Evolutionary conservation across 2,329 filamentous ascomycete species (phyloP).

Genomic region (Diaporthe capsici): DNA sequence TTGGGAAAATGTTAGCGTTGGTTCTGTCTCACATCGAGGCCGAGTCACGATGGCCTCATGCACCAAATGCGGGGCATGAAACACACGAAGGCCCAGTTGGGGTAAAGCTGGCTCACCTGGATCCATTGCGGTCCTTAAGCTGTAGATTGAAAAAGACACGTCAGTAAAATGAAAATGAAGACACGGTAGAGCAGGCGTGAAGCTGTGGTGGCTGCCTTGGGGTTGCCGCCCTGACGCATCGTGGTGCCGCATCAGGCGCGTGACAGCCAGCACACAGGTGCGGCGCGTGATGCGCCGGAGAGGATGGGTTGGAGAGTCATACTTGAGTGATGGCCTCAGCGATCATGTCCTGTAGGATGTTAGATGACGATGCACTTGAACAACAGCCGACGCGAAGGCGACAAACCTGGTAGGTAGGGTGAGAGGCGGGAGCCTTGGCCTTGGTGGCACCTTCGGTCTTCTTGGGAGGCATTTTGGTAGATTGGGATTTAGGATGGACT

Average conservation of each 20-base stretch:
- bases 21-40: constrained; percentile 28
- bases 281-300: constrained; percentile 55
- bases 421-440: constrained; percentile 61
- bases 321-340: constrained; percentile 73
- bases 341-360: constrained; percentile 70
- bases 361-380: constrained; percentile 49
- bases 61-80: constrained; percentile 41
- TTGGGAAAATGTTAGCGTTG: constrained; percentile 48
- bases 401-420: constrained; percentile 73
- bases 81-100: constrained; percentile 40
- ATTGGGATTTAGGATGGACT: constrained; percentile 40
- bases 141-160: constrained; percentile 54
- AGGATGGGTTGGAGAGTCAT: constrained; percentile 56
- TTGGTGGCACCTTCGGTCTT: constrained; percentile 65
- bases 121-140: constrained; percentile 75
- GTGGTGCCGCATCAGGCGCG: constrained; percentile 12
- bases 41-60: constrained; percentile 42
- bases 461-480: constrained; percentile 71
- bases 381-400: constrained; percentile 42
- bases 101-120: constrained; percentile 55
- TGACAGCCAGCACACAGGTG: constrained; percentile 35
- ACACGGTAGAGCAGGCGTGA: not conserved
- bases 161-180: constrained; percentile 54
- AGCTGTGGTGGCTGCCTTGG: constrained; percentile 25
- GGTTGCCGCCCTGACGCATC: not conserved